Conservation (phyloP, 192 early-diverging fungal species). For the Umbelopsis vinacea region DNA sequence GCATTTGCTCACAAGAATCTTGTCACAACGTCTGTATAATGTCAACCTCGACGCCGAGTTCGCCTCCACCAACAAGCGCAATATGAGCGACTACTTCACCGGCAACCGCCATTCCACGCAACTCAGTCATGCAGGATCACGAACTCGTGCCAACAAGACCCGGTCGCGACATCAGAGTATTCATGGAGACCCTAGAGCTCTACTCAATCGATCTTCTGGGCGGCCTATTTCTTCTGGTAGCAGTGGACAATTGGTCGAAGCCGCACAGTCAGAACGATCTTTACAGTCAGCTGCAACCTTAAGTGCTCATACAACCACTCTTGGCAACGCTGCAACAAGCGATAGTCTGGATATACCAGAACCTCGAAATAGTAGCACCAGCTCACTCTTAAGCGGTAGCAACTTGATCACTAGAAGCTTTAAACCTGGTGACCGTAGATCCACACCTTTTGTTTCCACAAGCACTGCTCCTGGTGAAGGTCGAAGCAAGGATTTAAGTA, state of each 20-base stretch:
- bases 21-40: constrained; percentile 60
- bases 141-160: constrained; percentile 23
- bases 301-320: background rate
- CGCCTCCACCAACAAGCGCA: background rate
- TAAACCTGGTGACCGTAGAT: background rate
- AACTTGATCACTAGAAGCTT: constrained; percentile 5
- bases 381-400: background rate
- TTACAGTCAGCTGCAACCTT: background rate
- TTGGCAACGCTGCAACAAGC: background rate
- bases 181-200: constrained; percentile 26
- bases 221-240: constrained; percentile 32
- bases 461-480: background rate
- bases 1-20: constrained; percentile 60
- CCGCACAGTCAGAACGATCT: background rate
- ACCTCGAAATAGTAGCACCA: constrained; percentile 12
- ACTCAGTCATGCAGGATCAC: constrained; percentile 16
- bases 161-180: constrained; percentile 43
- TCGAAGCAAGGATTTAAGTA: background rate
- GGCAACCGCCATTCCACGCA: constrained; percentile 34
- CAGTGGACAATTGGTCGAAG: constrained; percentile 27
- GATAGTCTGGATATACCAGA: background rate
- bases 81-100: constrained; percentile 26
- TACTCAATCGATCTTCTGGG: constrained; percentile 22
- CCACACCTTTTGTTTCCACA: background rate
- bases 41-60: constrained; percentile 61